phyloP scores from a whole-genome alignment of 1,139 yeast genomes.

The Geotrichum australiense region DNA sequence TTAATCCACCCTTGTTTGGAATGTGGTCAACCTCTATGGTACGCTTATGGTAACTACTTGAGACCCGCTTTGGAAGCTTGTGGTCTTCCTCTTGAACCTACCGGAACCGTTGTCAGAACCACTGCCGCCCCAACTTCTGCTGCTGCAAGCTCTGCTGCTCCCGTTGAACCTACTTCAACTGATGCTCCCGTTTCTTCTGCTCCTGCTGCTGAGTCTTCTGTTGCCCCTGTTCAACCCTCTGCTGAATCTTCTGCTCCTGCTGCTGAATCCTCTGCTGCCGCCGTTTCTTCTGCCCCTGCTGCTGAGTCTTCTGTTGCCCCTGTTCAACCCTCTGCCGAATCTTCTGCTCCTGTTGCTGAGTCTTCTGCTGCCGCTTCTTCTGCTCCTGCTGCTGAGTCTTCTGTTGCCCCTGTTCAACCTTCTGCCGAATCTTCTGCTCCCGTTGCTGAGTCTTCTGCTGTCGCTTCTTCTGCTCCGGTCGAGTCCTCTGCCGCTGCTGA shows the following conservation, averaged over 20 bases:
- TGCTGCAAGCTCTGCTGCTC: conserved; percentile 3
- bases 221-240: conserved; percentile 1
- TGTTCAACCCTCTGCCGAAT: neutral
- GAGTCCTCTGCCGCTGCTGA: neutral
- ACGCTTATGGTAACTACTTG: conserved; percentile 14
- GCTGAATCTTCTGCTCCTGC: conserved; percentile 5
- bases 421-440: neutral
- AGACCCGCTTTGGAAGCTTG: conserved; percentile 3
- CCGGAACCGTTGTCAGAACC: conserved; percentile 5
- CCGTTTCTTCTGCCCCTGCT: conserved; percentile 6
- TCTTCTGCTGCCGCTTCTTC: neutral
- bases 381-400: conserved; percentile 5
- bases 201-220: conserved; percentile 1
- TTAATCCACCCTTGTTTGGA: conserved; percentile 12
- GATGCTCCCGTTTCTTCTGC: conserved; percentile 3
- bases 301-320: conserved; percentile 5
- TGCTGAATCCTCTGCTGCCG: conserved; percentile 1
- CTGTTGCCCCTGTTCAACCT: neutral
- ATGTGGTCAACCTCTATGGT: conserved; percentile 16
- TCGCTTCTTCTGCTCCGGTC: conserved; percentile 1
- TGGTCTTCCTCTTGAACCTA: conserved; percentile 10
- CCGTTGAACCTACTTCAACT: neutral
- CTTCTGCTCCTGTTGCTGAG: neutral
- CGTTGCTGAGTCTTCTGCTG: neutral
- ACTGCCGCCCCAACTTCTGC: conserved; percentile 1